Evolutionary conservation across 768 basidiomycete genomes (phyloP), one percentile per base, ranked within the genome.

Genomic region (Russula sp.): DNA sequence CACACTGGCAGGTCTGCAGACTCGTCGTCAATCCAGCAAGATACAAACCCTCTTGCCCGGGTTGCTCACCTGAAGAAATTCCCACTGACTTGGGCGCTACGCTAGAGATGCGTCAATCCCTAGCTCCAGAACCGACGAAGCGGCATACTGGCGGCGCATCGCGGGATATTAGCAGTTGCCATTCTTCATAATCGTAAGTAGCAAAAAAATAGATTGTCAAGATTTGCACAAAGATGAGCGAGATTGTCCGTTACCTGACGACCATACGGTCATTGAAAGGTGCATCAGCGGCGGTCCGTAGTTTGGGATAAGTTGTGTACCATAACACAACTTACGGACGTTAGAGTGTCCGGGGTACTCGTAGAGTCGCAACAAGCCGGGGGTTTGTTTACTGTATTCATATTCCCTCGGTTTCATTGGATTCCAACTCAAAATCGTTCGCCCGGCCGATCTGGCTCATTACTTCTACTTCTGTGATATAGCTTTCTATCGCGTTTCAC

Each of bases 221-320:
- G 27, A 27, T 27, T 2, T 27, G 22, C 22, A 3, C 70, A 94
- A 92, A 94, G 75, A 84, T 93, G 78, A 74, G 78, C 57, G 75
- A 76, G 20, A 93, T 94, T 71, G 93, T 96, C 48, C 80, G 88
- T 66, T 81, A 84, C 68, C 93, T 94, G 6, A 91, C 94, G 14
- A 84, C 90, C 1, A 77, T 90, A 9, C 94, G 97, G 77, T 80
- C 88, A 5, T 67, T 91, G 62, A 98, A 97, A 75, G 94, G 94
- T 32, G 71, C 53, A 81, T 89, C 20, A 93, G 87, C 61, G 89
- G 91, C 9, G 94, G 94, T 27, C n/a, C n/a, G n/a, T n/a, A n/a
- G n/a, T n/a, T n/a, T n/a, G n/a, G n/a, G n/a, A n/a, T n/a, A n/a
- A n/a, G n/a, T n/a, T n/a, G n/a, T n/a, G n/a, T n/a, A n/a, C n/a